Evolutionary conservation across 148 eudicot genomes (phyloP).

Genomic region (Rhododendron henanense): DNA sequence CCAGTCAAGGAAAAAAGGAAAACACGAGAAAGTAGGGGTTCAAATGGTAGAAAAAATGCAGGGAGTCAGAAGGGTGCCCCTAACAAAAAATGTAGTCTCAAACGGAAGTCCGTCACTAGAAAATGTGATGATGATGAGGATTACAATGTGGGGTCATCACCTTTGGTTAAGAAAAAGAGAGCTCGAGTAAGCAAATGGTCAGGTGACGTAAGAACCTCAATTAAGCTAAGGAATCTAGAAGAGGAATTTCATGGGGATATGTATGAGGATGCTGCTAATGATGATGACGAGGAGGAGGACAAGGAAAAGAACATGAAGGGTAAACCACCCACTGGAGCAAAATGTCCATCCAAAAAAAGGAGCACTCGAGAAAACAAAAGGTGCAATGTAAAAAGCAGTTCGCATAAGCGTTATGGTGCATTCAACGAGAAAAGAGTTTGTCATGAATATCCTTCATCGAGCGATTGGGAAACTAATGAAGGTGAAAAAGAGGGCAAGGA

Average conservation of each 20-base stretch:
- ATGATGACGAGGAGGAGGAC: neutral
- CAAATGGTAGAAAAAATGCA: slow-evolving; percentile 8
- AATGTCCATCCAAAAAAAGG: neutral
- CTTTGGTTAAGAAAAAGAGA: slow-evolving; percentile 3
- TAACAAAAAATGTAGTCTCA: slow-evolving; percentile 7
- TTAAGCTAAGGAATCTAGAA: slow-evolving; percentile 6
- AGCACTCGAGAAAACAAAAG: neutral
- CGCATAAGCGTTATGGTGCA: neutral
- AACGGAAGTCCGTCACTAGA: neutral
- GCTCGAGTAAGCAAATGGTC: slow-evolving; percentile 12
- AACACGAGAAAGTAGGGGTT: slow-evolving; percentile 4
- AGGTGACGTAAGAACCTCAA: neutral
- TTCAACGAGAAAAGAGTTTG: slow-evolving; percentile 4
- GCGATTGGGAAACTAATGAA: slow-evolving; percentile 20
- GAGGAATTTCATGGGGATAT: neutral
- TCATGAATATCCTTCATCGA: neutral
- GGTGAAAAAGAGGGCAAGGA: slow-evolving; percentile 17
- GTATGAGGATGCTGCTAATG: slow-evolving; percentile 15
- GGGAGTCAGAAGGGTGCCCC: slow-evolving; percentile 8
- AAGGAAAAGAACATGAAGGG: slow-evolving; percentile 2
- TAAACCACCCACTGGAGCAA: neutral
- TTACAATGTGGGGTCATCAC: neutral
- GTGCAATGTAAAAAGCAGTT: slow-evolving; percentile 3
- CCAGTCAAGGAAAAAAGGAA: slow-evolving; percentile 6
- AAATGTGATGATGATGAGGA: slow-evolving; percentile 16